Conservation (phyloP, 495 filamentous ascomycete species). For the Annulohypoxylon maeteangense region DNA sequence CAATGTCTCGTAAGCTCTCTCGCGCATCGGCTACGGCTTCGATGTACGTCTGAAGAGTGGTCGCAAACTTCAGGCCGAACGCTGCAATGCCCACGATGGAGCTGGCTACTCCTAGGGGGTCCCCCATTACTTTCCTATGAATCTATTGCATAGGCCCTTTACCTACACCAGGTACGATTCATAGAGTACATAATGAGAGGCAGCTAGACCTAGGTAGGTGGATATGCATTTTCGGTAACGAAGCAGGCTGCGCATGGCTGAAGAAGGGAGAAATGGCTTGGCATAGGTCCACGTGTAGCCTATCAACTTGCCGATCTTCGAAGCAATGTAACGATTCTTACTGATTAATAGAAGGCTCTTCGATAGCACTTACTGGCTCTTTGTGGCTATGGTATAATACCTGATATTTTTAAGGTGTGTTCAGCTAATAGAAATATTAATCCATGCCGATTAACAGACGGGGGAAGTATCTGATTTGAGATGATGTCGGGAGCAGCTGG, state of each 20-base stretch:
- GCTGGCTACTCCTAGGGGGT: conserved; percentile 15
- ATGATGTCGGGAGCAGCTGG: not conserved
- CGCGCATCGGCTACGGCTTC: conserved; percentile 15
- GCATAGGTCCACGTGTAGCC: not conserved
- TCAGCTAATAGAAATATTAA: not conserved
- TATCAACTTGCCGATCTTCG: not conserved
- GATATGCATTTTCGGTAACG: not conserved
- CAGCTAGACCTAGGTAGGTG: not conserved
- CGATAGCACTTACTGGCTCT: not conserved
- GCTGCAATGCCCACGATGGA: conserved; percentile 34
- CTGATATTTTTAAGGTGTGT: not conserved
- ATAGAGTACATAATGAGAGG: too few species aligned
- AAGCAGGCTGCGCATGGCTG: not conserved
- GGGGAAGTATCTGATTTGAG: not conserved
- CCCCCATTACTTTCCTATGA: conserved; percentile 21
- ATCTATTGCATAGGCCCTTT: not conserved
- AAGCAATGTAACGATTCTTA: not conserved
- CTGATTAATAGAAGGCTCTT: not conserved
- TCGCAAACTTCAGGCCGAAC: conserved; percentile 39
- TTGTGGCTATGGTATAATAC: not conserved
- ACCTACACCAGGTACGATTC: not conserved
- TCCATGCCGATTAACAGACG: not conserved
- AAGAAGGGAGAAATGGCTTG: not conserved
- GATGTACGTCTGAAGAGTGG: conserved; percentile 33
- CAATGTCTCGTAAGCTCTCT: conserved; percentile 24